These are phyloP conservation scores for Sarocladium brachiariae DNA, from an alignment of 2,329 filamentous ascomycete genomes.

Conservation along the genomic window DNA sequence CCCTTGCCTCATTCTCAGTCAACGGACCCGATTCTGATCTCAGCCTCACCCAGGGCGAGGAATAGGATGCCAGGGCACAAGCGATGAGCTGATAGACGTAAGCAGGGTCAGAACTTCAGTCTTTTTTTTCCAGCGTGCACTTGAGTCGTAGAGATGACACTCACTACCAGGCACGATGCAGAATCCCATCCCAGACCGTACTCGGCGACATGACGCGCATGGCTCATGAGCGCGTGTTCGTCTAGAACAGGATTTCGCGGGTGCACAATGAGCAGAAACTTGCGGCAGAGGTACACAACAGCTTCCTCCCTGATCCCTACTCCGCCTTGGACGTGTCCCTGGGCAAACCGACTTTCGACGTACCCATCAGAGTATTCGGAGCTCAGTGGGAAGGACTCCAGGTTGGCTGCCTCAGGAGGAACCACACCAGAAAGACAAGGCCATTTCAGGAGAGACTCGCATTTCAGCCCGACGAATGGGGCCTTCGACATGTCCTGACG, in stretches of 20 bases:
- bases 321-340: neutral
- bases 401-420: neutral
- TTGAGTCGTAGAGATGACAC: neutral
- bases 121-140: neutral
- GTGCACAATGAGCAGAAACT: conserved; percentile 16
- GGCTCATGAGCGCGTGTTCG: conserved; percentile 13
- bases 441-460: conserved; percentile 2
- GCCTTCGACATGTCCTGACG: neutral
- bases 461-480: neutral
- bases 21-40: neutral
- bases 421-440: neutral
- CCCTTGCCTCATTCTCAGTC: neutral
- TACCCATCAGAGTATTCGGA: neutral
- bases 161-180: conserved; percentile 17
- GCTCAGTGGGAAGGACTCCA: neutral
- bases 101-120: neutral
- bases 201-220: conserved; percentile 14
- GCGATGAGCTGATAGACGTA: neutral
- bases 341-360: neutral
- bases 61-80: neutral
- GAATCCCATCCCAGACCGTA: conserved; percentile 17
- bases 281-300: neutral
- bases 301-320: neutral
- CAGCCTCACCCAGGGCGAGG: neutral
- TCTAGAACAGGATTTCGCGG: conserved; percentile 20